phyloP scores from a whole-genome alignment of 768 basidiomycete genomes.

The Lactarius pseudohatsudake region DNA sequence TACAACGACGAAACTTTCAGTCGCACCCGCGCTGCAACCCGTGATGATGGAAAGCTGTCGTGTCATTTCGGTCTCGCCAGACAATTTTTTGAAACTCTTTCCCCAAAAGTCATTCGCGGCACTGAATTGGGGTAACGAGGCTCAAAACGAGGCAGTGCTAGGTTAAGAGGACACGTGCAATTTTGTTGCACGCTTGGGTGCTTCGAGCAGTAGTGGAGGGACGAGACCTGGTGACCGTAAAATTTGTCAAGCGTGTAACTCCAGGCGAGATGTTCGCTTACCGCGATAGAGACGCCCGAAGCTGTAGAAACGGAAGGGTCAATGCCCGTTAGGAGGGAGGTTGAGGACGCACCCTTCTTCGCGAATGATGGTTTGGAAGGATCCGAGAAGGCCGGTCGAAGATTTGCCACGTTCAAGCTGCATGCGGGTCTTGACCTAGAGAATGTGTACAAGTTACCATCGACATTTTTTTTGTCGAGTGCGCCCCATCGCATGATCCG shows the following conservation, averaged over 20 bases:
- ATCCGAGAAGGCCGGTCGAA: conserved; percentile 75
- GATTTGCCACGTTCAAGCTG: conserved; percentile 89
- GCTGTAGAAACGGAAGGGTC: conserved; percentile 40
- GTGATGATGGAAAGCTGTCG: conserved; percentile 85
- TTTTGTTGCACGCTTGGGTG: conserved; percentile 98
- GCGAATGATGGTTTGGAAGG: conserved; percentile 76
- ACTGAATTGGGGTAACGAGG: conserved; percentile 23
- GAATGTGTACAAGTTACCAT: conserved; percentile 21
- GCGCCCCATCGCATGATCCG: neutral
- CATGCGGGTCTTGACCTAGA: conserved; percentile 95
- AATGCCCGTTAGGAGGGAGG: conserved; percentile 23
- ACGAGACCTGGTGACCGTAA: conserved; percentile 61
- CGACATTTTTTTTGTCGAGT: neutral
- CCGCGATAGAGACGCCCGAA: conserved; percentile 86
- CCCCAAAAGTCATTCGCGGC: conserved; percentile 98
- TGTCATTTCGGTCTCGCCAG: conserved; percentile 83
- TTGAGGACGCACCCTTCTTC: conserved; percentile 79
- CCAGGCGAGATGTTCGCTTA: conserved; percentile 33
- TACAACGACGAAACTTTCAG: conserved; percentile 92
- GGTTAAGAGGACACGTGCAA: conserved; percentile 52
- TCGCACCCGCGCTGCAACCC: conserved; percentile 92
- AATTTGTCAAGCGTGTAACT: neutral
- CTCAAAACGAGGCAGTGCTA: conserved; percentile 17
- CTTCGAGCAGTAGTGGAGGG: conserved; percentile 94
- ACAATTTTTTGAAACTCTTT: conserved; percentile 59